Evolutionary conservation across 495 filamentous ascomycete genomes (phyloP), one percentile per base, ranked within the genome.

Genomic region (Aspergillus sclerotioniger): DNA sequence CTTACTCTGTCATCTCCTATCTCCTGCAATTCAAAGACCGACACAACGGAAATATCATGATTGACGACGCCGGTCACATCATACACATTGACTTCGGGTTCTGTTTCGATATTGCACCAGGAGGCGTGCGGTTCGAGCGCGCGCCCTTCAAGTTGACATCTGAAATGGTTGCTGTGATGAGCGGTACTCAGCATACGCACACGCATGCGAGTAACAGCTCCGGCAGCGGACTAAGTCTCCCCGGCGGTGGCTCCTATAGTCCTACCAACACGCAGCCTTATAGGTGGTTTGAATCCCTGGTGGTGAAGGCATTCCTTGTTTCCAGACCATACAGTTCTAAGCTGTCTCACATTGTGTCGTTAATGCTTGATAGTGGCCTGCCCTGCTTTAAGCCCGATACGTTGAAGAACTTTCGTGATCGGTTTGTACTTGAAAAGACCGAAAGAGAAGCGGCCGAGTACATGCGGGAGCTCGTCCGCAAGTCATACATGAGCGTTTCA

Each of bases 31-130:
- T 99, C 85, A 99, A 99, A 72, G 95, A 99, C 71, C 85, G 95
- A 6, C 95, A 99, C 73, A 99, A 99, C 69, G 95, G 95, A 43
- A 99, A 99, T 74, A 98, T 99, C 76, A 98, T 99, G 95, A 83
- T 99, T 43, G 91, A 98, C 67, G 92, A 96, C 65, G 89, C 87
- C 2, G 95, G 95, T 6, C 94, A 98, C 73, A 96, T 99, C 68
- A 86, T 99, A 17, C 95, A 99, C 73, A 96, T 99, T 69, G 94
- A 99, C 74, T 99, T 99, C 65, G 95, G 95, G 17, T 99, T 99
- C 80, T 98, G 93, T 73, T 98, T 99, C 71, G 95, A 99, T 68
- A 97, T 99, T 66, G 95, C 91, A 1, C 95, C 95, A 0, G 95
- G 95, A 41, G 95, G 95, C 19, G 89, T 98, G 52, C 90, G 89